phyloP scores from a whole-genome alignment of 495 filamentous ascomycete genomes.

The Trichoderma gamsii region DNA sequence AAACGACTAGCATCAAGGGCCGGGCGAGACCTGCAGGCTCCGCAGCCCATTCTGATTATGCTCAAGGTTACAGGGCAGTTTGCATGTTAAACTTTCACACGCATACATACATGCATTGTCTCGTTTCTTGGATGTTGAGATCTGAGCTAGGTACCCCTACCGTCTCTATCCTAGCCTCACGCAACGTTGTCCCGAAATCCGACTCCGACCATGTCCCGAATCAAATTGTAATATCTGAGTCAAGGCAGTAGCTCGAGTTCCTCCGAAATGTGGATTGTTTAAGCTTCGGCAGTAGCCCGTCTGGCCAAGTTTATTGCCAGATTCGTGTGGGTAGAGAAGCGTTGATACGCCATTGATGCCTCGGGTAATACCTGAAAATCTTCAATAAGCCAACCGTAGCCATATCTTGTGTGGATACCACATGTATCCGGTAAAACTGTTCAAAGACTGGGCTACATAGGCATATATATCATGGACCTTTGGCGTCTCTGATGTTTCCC shows the following conservation, averaged over 20 bases:
- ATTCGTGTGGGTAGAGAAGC: neutral
- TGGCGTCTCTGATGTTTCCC: neutral
- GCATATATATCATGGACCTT: neutral
- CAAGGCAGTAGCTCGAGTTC: neutral
- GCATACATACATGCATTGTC: neutral
- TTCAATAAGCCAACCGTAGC: neutral
- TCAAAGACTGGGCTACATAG: neutral
- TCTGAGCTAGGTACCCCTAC: conserved; percentile 7
- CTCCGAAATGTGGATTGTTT: conserved; percentile 7
- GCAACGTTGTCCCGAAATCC: conserved; percentile 8
- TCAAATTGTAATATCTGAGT: neutral
- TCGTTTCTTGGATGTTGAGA: conserved; percentile 4
- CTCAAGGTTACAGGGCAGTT: neutral
- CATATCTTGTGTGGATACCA: neutral
- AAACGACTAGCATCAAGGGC: neutral
- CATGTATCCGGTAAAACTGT: neutral
- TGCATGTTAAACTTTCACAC: neutral
- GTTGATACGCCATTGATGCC: neutral
- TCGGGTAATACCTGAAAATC: neutral
- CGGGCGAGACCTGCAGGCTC: neutral
- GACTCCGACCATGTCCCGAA: neutral
- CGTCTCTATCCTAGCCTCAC: neutral
- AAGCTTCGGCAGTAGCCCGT: neutral
- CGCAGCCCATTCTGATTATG: neutral
- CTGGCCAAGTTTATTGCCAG: neutral